phyloP scores from a whole-genome alignment of 176 grass and related monocot species.

The Neostapfia colusana region DNA sequence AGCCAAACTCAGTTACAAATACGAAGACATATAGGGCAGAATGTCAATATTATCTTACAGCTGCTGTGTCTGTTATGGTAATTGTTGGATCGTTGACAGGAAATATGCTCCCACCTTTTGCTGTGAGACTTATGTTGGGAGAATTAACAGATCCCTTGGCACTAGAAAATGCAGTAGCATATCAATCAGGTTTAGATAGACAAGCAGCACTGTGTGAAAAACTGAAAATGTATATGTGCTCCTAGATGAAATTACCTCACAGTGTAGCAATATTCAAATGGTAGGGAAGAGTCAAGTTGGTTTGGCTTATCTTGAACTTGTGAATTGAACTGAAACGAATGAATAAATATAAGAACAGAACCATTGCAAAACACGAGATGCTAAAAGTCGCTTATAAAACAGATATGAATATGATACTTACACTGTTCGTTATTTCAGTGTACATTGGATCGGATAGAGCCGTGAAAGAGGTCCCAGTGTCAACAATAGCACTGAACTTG shows the following conservation, averaged over 20 bases:
- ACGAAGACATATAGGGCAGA: constrained; percentile 4
- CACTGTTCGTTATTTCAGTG: constrained; percentile 55
- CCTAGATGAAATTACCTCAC: constrained; percentile 51
- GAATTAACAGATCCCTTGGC: constrained; percentile 27
- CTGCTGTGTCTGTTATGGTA: constrained; percentile 16
- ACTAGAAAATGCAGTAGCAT: constrained; percentile 47
- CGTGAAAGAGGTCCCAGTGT: constrained; percentile 93
- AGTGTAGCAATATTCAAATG: constrained; percentile 87
- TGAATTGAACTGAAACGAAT: constrained; percentile 62
- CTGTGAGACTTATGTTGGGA: constrained; percentile 63
- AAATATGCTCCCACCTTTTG: constrained; percentile 69
- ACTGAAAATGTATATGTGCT: neutral
- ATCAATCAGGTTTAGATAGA: constrained; percentile 22
- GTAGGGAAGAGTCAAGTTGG: constrained; percentile 13
- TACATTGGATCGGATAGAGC: constrained; percentile 79
- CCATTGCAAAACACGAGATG: neutral
- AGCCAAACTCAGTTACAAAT: neutral
- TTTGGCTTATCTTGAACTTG: constrained; percentile 51
- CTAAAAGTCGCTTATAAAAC: neutral
- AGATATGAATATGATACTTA: constrained; percentile 48
- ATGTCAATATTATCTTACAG: constrained; percentile 45
- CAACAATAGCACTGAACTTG: constrained; percentile 64
- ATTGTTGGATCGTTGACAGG: constrained; percentile 59
- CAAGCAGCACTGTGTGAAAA: neutral
- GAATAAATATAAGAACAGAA: constrained; percentile 28